phyloP scores from a whole-genome alignment of 2,329 filamentous ascomycete species.

The Exophiala sp. region DNA sequence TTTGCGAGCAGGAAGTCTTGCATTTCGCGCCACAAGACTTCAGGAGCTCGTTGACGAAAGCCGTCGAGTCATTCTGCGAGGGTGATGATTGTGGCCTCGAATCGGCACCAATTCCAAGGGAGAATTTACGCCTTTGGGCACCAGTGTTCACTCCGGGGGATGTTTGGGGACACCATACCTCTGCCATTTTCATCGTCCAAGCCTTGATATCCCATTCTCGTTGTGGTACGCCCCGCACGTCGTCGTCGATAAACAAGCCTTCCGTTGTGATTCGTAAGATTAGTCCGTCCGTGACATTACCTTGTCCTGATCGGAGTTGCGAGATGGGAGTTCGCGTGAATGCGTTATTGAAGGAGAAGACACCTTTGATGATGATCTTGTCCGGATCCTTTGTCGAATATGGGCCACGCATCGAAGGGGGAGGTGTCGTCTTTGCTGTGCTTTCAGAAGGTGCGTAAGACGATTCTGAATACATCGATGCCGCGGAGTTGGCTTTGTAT shows the following conservation, averaged over 20 bases:
- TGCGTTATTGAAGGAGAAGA: constrained; percentile 86
- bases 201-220: constrained; percentile 98
- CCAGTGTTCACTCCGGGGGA: constrained; percentile 27
- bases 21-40: constrained; percentile 47
- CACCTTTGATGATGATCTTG: constrained; percentile 91
- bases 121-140: constrained; percentile 6
- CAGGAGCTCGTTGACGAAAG: constrained; percentile 51
- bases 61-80: constrained; percentile 10
- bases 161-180: constrained; percentile 70
- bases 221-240: constrained; percentile 83
- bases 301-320: constrained; percentile 77
- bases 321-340: constrained; percentile 86
- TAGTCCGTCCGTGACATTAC: constrained; percentile 82
- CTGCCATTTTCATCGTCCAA: constrained; percentile 89
- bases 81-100: constrained; percentile 7
- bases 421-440: constrained; percentile 75
- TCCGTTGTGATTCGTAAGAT: constrained; percentile 89
- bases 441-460: constrained; percentile 82
- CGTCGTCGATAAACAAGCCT: constrained; percentile 94
- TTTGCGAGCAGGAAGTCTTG: constrained; percentile 42
- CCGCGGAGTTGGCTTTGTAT: constrained; percentile 57
- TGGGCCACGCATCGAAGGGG: constrained; percentile 67
- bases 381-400: constrained; percentile 87
- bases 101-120: constrained; percentile 10
- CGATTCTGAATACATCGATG: constrained; percentile 71